Evolutionary conservation across 352 stramenopile species (phyloP).

Genomic region (Aphanomyces stellatus): DNA sequence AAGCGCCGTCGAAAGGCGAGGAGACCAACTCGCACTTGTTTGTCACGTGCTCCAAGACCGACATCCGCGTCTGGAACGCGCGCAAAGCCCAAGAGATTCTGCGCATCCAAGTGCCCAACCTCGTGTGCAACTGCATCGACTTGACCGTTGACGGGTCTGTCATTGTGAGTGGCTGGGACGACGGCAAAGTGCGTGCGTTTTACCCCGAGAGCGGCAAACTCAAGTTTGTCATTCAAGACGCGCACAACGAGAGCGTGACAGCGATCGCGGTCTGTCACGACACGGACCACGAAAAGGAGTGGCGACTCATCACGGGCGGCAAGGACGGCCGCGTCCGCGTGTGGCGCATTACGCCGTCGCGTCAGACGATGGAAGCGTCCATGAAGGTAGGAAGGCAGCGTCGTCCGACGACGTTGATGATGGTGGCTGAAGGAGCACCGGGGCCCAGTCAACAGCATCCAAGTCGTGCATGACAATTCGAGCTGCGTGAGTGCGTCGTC

Average conservation of each 20-base stretch:
- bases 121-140: slow-evolving; percentile 93
- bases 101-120: slow-evolving; percentile 94
- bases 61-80: slow-evolving; percentile 96
- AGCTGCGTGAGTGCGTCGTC: slow-evolving; percentile 69
- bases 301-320: slow-evolving; percentile 90
- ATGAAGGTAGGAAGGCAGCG: slow-evolving; percentile 70
- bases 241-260: slow-evolving; percentile 92
- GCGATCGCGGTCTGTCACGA: slow-evolving; percentile 86
- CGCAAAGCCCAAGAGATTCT: slow-evolving; percentile 90
- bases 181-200: slow-evolving; percentile 96
- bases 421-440: slow-evolving; percentile 81
- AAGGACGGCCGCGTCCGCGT: slow-evolving; percentile 91
- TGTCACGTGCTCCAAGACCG: slow-evolving; percentile 89
- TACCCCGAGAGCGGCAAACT: slow-evolving; percentile 94
- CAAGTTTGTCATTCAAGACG: slow-evolving; percentile 96
- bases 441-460: slow-evolving; percentile 88
- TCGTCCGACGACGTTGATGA: background rate
- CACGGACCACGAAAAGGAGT: slow-evolving; percentile 45
- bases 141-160: slow-evolving; percentile 80
- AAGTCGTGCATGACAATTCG: slow-evolving; percentile 60
- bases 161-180: slow-evolving; percentile 94
- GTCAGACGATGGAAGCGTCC: slow-evolving; percentile 92
- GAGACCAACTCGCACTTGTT: slow-evolving; percentile 90
- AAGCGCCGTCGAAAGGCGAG: slow-evolving; percentile 29
- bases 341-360: slow-evolving; percentile 87